Evolutionary conservation across 108 stramenopile genomes (phyloP).

Genomic region (Chaetoceros tenuissimus): DNA sequence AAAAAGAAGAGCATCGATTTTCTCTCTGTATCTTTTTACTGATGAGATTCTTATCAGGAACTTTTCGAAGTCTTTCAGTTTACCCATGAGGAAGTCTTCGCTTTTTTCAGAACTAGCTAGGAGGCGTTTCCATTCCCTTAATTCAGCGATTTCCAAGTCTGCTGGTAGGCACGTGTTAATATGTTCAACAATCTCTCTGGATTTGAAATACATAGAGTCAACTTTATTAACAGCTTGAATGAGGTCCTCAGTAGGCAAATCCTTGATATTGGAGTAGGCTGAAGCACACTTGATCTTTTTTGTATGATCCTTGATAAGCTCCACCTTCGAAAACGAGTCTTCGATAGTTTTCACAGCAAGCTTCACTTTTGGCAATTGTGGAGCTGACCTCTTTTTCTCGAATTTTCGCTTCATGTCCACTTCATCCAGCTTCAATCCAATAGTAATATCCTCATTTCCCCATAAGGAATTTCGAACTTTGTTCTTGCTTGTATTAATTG

Average conservation of each 20-base stretch:
- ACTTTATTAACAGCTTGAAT: constrained; percentile 71
- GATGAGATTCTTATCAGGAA: constrained; percentile 87
- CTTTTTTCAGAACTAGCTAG: constrained; percentile 45
- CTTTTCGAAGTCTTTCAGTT: constrained; percentile 72
- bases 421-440: constrained; percentile 76
- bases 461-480: constrained; percentile 77
- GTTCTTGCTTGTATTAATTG: constrained; percentile 62
- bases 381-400: constrained; percentile 61
- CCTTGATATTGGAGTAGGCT: constrained; percentile 72
- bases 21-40: constrained; percentile 73
- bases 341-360: not conserved
- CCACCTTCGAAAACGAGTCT: constrained; percentile 22
- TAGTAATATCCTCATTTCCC: constrained; percentile 50
- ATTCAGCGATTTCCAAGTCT: constrained; percentile 48
- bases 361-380: constrained; percentile 23
- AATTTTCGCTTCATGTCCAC: constrained; percentile 47
- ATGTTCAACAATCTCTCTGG: not conserved
- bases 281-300: constrained; percentile 89
- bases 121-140: constrained; percentile 52
- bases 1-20: constrained; percentile 74
- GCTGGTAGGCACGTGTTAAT: not conserved
- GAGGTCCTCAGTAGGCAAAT: constrained; percentile 78
- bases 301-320: constrained; percentile 81
- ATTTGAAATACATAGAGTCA: constrained; percentile 1
- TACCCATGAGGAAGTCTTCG: constrained; percentile 32